Evolutionary conservation across 805 yeast species (phyloP), one percentile per base, ranked within the genome.

Genomic region (Kodamaea sagamina): DNA sequence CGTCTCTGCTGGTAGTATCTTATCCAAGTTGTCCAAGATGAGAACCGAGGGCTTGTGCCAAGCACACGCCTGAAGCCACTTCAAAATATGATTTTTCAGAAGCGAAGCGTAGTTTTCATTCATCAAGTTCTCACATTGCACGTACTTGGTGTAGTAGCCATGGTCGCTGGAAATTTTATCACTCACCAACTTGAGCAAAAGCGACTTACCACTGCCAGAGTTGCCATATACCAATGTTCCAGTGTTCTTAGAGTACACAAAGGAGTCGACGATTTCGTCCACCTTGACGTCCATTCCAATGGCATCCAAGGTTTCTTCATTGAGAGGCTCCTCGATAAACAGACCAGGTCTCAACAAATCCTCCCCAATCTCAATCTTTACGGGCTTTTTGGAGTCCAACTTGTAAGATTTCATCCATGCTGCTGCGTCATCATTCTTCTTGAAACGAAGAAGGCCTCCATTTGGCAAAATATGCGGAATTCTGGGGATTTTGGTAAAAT

Each of bases 1-100:
- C 18, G 68, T 65, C 50, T 84, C 90, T 1, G 84, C 84, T 0
- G 89, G 79, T 31, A 89, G 72, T 10, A 90, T 54, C 46, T 78
- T 74, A 51, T 90, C 96, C 11, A 89, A 59, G 49, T 89, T 89
- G 51, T 92, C 98, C 15, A 92, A 59, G 0, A 90, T 65, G 2
- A 92, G 57, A 2, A 89, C 64, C 1, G 90, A 71, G 0, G 97
- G 97, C 11, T 85, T 73, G 56, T 81, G 77, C 95, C 96, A 89
- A 13, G 78, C 77, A 43, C 79, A 79, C 44, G 63, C 75, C 50
- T 63, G 75, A 55, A 74, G 59, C 73, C 76, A 72, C 45, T 64
- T 65, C 51, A 57, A 57, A 48, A 72, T 58, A 19, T 63, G 63
- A 38, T 70, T 66, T 46, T 70, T 77, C 50, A 76, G 71, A 25